A percentile compares a stretch with the other conserved stretches of the same genome.
Conservation (phyloP, 2,329 filamentous ascomycete genomes). For the Hypoxylon sp. region DNA sequence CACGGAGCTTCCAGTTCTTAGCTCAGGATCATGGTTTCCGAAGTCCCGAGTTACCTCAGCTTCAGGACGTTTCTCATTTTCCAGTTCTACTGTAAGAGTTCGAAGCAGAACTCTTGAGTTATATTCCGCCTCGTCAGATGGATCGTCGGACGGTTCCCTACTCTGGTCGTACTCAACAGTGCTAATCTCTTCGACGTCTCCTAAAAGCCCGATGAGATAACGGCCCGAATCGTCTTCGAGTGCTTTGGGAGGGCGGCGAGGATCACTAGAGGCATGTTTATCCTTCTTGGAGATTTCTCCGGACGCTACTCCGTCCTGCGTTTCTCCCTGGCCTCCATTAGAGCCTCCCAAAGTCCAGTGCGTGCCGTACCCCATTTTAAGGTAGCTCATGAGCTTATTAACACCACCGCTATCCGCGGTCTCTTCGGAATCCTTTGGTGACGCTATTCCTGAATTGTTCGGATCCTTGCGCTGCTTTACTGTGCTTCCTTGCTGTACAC, state of each 20-base stretch:
- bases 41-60: conserved; percentile 61
- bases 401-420: conserved; percentile 56
- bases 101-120: conserved; percentile 72
- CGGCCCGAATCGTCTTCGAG: conserved; percentile 54
- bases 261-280: conserved; percentile 5
- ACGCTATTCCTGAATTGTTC: conserved; percentile 8
- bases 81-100: conserved; percentile 75
- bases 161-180: conserved; percentile 51
- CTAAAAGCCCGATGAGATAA: conserved; percentile 77
- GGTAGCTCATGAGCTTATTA: conserved; percentile 71
- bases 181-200: conserved; percentile 67
- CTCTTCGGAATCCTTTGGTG: conserved; percentile 38
- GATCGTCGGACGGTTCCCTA: conserved; percentile 40
- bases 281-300: conserved; percentile 29
- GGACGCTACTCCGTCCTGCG: conserved; percentile 16
- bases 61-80: conserved; percentile 59
- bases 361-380: conserved; percentile 76
- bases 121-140: conserved; percentile 53
- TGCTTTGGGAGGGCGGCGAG: conserved; percentile 15
- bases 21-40: conserved; percentile 54
- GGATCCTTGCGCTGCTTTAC: conserved; percentile 19
- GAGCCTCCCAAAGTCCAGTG: conserved; percentile 67
- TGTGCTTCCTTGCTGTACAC: conserved; percentile 21
- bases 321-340: conserved; percentile 33
- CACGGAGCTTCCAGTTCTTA: conserved; percentile 37